Base-by-base conservation (phyloP, 148 eudicot genomes). In the Chenopodium suecicum region DNA sequence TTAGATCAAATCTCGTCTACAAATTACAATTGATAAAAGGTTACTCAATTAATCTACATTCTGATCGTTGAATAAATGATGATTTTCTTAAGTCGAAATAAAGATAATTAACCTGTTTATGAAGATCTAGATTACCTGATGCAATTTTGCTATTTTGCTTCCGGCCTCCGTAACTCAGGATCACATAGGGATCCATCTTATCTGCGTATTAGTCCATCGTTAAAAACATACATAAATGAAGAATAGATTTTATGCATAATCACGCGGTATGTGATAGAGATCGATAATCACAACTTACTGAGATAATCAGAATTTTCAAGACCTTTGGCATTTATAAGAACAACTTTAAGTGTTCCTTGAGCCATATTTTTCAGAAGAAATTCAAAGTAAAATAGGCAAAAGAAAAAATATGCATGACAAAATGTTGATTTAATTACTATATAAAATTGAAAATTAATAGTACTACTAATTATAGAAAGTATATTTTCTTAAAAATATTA, bases 291-390 rank as follows among this genome's bases (percentile, higher is more conserved):
- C 2, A 69, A 84, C 88, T 83, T 88, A 91, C 94, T 44, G 23
- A 91, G 82, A 48, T 83, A 91, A 88, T 89, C 92, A 34, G 90
- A 44, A 86, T 88, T 76, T 12, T 88, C 90, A 48, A 91, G 90
- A 84, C 92, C 92, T 83, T 91, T 91, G 79, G 92, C 92, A 66
- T 86, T 76, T 2, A 85, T 82, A 31, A 91, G 90, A 56, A 88
- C 83, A 65, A 91, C 94, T 83, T 89, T 88, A 72, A 91, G 87
- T 60, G 86, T 87, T 64, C 90, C 91, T 60, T 78, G 77, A 41
- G 71, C 58, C 86, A 86, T 86, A 62, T 80, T 82, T 16, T 16
- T 56, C 56, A 72, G 23, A 67, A 25, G 2, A 23, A 62, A 22
- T 62, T 25, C 6, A 2, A 66, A 66, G 9, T 2, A 23, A 66